A percentile compares a stretch with the other conserved stretches of the same genome.
phyloP scores from a whole-genome alignment of 192 early-diverging fungal genomes.

The Coemansia sp. region DNA sequence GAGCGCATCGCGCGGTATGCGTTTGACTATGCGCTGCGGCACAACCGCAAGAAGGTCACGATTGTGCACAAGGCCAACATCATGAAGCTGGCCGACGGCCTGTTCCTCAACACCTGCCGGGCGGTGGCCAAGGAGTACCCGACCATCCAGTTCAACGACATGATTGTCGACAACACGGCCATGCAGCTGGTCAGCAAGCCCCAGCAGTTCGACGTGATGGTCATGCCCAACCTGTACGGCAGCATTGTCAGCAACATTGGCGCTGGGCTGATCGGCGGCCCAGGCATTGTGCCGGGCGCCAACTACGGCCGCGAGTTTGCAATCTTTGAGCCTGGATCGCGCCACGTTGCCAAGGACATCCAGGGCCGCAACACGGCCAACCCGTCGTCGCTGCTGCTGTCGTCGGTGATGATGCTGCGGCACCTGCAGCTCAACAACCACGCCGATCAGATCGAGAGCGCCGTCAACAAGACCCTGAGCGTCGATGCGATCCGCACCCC shows the following conservation, averaged over 20 bases:
- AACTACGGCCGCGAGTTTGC: constrained; percentile 98
- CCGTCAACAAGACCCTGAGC: constrained; percentile 85
- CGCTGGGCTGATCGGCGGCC: constrained; percentile 92
- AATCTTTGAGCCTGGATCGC: constrained; percentile 97
- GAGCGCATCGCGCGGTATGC: constrained; percentile 98
- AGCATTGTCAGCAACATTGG: constrained; percentile 99
- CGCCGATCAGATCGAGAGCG: constrained; percentile 86
- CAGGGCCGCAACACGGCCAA: constrained; percentile 94
- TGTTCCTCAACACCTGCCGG: constrained; percentile 96
- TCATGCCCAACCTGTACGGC: constrained; percentile 99
- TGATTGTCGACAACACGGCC: constrained; percentile 99
- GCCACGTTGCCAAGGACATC: constrained; percentile 97
- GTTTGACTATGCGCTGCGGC: constrained; percentile 98
- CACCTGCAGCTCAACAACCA: constrained; percentile 87
- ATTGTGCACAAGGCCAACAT: constrained; percentile 99
- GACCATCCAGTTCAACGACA: constrained; percentile 90
- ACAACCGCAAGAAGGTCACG: constrained; percentile 97
- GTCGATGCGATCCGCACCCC: constrained; percentile 72
- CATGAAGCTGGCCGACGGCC: constrained; percentile 98
- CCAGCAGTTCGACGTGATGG: constrained; percentile 98
- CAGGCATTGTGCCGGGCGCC: constrained; percentile 94
- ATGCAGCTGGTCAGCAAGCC: constrained; percentile 99
- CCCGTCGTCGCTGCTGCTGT: constrained; percentile 90
- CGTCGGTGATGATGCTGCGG: constrained; percentile 93
- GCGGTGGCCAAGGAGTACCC: constrained; percentile 94